Conservation (phyloP, 2,329 filamentous ascomycete genomes). For the Huntiella decipiens region DNA sequence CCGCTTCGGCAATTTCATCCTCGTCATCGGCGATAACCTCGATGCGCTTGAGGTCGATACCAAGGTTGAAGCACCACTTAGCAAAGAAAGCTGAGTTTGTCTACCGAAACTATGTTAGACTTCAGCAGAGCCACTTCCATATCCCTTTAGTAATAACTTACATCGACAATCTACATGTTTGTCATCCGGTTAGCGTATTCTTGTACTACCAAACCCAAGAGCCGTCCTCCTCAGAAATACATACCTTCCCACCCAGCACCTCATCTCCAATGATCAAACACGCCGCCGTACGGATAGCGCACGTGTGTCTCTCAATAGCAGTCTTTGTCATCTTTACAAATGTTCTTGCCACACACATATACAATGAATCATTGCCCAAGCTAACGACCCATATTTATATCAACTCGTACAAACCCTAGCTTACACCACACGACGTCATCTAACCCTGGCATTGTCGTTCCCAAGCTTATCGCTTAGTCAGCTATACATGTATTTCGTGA, state of each 20-base stretch:
- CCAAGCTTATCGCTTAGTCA: too few species aligned
- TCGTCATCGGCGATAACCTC: conserved; percentile 93
- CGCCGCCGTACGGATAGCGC: conserved; percentile 71
- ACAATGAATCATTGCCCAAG: too few species aligned
- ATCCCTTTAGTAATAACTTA: conserved; percentile 2
- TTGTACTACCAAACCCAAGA: not conserved
- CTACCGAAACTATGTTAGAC: conserved; percentile 2
- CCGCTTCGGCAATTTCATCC: conserved; percentile 72
- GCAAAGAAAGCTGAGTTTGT: conserved; percentile 42
- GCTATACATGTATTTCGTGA: too few species aligned
- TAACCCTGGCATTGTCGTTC: too few species aligned
- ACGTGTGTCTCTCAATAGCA: conserved; percentile 34
- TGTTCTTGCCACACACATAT: too few species aligned
- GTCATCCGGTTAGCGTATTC: not conserved
- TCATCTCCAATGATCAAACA: conserved; percentile 96
- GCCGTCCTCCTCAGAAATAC: conserved; percentile 10
- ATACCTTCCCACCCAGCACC: conserved; percentile 81
- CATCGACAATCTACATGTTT: conserved; percentile 6
- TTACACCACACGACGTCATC: too few species aligned
- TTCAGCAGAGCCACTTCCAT: not conserved
- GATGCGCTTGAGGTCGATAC: conserved; percentile 57
- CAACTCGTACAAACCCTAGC: too few species aligned
- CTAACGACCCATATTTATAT: too few species aligned
- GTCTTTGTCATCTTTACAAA: too few species aligned
- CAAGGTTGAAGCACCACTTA: conserved; percentile 43